Percentiles rank a stretch among this genome's conserved stretches.
Evolutionary conservation across 2,329 filamentous ascomycete genomes (phyloP).

Genomic region (Aspergillus hiratsukae): DNA sequence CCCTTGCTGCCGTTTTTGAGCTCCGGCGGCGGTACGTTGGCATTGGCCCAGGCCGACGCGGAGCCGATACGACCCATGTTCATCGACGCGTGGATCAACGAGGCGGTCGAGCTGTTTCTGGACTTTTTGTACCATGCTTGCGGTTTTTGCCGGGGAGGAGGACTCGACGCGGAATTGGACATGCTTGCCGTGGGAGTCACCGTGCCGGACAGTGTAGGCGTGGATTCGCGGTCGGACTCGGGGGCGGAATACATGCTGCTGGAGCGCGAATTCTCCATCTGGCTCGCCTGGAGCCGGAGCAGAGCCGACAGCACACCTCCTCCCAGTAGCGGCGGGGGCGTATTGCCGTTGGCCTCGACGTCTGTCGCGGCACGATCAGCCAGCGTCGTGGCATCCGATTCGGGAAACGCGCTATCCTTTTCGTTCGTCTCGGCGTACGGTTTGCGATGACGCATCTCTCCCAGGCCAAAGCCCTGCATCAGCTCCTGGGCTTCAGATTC

Average conservation of each 20-base stretch:
- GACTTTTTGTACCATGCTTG: conserved; percentile 27
- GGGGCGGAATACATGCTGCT: conserved; percentile 1
- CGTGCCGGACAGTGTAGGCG: not conserved
- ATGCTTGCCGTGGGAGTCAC: not conserved
- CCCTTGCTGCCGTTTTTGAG: not conserved
- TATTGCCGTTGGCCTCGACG: conserved; percentile 1
- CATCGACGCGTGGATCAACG: conserved; percentile 16
- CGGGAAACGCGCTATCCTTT: not conserved
- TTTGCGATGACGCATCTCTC: not conserved
- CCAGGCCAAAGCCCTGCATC: conserved; percentile 2
- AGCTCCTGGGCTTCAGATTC: conserved; percentile 3
- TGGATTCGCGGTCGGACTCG: conserved; percentile 3
- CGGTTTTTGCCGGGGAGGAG: not conserved
- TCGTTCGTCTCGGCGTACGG: not conserved
- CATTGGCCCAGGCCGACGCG: conserved; percentile 6
- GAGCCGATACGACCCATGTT: conserved; percentile 12
- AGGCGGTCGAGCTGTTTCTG: conserved; percentile 20
- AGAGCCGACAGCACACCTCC: conserved; percentile 5
- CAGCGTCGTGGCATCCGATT: not conserved
- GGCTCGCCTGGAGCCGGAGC: conserved; percentile 3
- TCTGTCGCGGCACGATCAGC: not conserved
- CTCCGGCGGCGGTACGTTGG: not conserved
- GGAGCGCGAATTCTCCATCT: conserved; percentile 1
- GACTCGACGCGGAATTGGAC: not conserved
- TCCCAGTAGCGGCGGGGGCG: not conserved